Evolutionary conservation across 805 yeast species (phyloP), one percentile per base, ranked within the genome.

Genomic region (Suhomyces xylopsoci): DNA sequence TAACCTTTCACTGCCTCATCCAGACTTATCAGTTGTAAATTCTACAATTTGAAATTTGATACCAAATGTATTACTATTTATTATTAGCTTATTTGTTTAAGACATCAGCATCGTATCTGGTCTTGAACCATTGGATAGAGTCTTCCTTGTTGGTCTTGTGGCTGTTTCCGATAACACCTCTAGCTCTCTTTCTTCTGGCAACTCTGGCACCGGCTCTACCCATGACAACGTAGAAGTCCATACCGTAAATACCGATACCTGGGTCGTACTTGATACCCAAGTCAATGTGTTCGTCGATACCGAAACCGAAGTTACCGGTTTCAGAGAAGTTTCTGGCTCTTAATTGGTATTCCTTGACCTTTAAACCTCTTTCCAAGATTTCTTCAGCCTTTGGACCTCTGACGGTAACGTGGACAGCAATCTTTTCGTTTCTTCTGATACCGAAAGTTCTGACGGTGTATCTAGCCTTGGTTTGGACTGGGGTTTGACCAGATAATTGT

Each of bases 301-400:
- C 99, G 87, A 94, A 94, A 85, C 99, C 99, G 74, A 94, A 94
- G 97, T 94, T 94, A 83, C 99, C 99, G 74, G 98, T 93, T 71
- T 84, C 90, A 72, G 97, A 90, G 86, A 94, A 94, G 96, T 94
- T 94, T 80, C 81, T 90, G 76, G 80, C 81, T 77, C 82, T 85
- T 77, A 94, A 88, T 84, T 94, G 98, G 84, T 91, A 94, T 85
- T 94, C 99, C 86, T 93, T 94, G 78, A 94, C 99, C 86, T 94
- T 94, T 74, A 94, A 86, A 78, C 99, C 99, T 83, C 99, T 90
- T 87, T 94, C 99, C 77, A 94, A 85, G 82, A 94, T 94, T 85
- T 94, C 99, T 85, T 91, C 97, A 62, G 79, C 79, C 83, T 93
- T 94, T 83, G 99, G 98, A 73, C 99, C 99, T 85, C 99, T 91